Conservation (phyloP, 352 stramenopile genomes). For the Phytophthora litchii region DNA sequence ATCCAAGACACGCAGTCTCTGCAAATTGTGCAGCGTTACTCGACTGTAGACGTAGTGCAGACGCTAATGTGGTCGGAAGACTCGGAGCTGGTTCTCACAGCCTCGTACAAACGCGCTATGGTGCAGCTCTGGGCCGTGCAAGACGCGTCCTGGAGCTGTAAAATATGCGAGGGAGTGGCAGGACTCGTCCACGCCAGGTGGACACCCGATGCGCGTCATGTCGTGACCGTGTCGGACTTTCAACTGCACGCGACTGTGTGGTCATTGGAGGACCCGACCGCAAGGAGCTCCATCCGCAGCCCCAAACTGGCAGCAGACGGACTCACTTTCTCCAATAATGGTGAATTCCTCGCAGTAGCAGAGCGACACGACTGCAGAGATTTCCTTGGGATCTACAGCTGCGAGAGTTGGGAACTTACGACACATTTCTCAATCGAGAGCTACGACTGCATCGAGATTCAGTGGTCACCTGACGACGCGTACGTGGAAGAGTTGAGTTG, state of each 20-base stretch:
- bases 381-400: slow-evolving; percentile 79
- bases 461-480: slow-evolving; percentile 73
- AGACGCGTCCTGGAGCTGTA: slow-evolving; percentile 70
- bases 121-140: slow-evolving; percentile 79
- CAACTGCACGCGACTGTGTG: slow-evolving; percentile 84
- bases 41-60: slow-evolving; percentile 59
- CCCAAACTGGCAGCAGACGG: slow-evolving; percentile 75
- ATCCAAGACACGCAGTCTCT: slow-evolving; percentile 58
- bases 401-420: slow-evolving; percentile 73
- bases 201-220: slow-evolving; percentile 65
- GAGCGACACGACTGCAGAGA: slow-evolving; percentile 87
- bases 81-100: slow-evolving; percentile 67
- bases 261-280: slow-evolving; percentile 64
- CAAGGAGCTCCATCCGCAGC: slow-evolving; percentile 63
- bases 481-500: slow-evolving; percentile 29
- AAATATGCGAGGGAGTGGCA: slow-evolving; percentile 77
- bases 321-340: slow-evolving; percentile 67
- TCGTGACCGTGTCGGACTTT: slow-evolving; percentile 86
- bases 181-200: slow-evolving; percentile 62
- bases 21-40: slow-evolving; percentile 75
- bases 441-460: slow-evolving; percentile 81
- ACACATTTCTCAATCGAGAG: slow-evolving; percentile 75
- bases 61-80: slow-evolving; percentile 64
- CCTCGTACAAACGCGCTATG: slow-evolving; percentile 66
- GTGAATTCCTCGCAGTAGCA: slow-evolving; percentile 61